Evolutionary conservation across 163 green algal genomes (phyloP).

Genomic region (Volvox carteri): DNA sequence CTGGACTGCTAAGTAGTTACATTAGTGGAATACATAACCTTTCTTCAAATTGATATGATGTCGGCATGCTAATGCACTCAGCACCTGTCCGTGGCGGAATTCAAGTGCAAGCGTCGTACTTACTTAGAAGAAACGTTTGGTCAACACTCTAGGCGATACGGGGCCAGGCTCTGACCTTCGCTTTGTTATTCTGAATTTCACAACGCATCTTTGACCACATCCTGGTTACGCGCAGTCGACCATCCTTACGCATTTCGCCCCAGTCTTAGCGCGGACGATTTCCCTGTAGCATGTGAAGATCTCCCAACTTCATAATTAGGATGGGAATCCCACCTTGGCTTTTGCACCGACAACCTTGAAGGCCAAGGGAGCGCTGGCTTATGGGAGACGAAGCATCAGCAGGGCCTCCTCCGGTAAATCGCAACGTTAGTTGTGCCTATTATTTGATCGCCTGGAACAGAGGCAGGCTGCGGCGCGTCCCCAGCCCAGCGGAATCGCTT

Average conservation of each 20-base stretch:
- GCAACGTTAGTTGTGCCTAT: too few species aligned
- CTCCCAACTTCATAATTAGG: not conserved
- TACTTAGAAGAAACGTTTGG: slow-evolving; percentile 8
- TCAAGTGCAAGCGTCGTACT: slow-evolving; percentile 1
- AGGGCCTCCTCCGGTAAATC: slow-evolving; percentile 43
- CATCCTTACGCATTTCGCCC: not conserved
- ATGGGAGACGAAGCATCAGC: slow-evolving; percentile 41
- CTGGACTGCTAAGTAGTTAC: not conserved
- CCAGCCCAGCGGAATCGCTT: too few species aligned
- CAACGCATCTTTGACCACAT: not conserved
- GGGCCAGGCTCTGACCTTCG: not conserved
- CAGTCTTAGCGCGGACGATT: not conserved
- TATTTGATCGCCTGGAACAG: too few species aligned
- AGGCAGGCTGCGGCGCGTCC: not conserved
- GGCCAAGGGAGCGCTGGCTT: not conserved
- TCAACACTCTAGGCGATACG: not conserved
- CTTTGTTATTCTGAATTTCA: not conserved
- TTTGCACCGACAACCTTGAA: not conserved
- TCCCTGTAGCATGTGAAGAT: not conserved
- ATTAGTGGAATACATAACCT: too few species aligned
- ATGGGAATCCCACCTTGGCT: slow-evolving; percentile 33
- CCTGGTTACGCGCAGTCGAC: not conserved
- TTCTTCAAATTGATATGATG: not conserved
- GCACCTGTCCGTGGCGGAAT: slow-evolving; percentile 1
- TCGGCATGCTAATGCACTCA: not conserved